Conservation (phyloP, 441 rosid species). For the Adansonia madagascariensis region DNA sequence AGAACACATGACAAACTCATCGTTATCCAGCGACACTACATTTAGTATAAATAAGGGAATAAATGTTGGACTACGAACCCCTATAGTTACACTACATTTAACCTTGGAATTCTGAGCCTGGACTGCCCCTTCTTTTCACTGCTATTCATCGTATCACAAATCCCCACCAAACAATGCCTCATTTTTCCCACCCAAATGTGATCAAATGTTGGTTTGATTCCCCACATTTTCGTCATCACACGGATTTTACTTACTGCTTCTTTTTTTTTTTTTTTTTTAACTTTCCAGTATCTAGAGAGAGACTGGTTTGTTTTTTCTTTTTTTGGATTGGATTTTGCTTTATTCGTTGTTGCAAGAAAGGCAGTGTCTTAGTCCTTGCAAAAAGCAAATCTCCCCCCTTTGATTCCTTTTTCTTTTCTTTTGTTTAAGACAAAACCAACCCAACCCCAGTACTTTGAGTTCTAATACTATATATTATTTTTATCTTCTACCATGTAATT, state of each 20-base stretch:
- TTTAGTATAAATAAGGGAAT: not conserved
- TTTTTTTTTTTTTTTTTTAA: not conserved
- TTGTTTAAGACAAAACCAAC: constrained; percentile 19
- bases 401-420: constrained; percentile 36
- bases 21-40: no score
- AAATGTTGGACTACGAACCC: not conserved
- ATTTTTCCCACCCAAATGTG: constrained; percentile 13
- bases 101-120: constrained; percentile 29
- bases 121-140: constrained; percentile 26
- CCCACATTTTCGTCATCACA: constrained; percentile 25
- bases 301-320: not conserved
- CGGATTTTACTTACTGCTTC: constrained; percentile 4
- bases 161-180: constrained; percentile 26
- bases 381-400: constrained; percentile 36
- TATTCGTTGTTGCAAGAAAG: constrained; percentile 41
- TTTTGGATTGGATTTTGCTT: constrained; percentile 31
- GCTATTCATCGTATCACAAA: constrained; percentile 23
- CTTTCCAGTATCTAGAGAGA: constrained; percentile 22
- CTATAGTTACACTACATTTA: not conserved
- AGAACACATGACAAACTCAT: no score
- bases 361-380: constrained; percentile 41
- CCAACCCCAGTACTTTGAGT: constrained; percentile 16
- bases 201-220: not conserved
- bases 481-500: not conserved
- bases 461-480: not conserved